Base-by-base conservation (phyloP, 768 basidiomycete species). In the Trametopsis cervina region DNA sequence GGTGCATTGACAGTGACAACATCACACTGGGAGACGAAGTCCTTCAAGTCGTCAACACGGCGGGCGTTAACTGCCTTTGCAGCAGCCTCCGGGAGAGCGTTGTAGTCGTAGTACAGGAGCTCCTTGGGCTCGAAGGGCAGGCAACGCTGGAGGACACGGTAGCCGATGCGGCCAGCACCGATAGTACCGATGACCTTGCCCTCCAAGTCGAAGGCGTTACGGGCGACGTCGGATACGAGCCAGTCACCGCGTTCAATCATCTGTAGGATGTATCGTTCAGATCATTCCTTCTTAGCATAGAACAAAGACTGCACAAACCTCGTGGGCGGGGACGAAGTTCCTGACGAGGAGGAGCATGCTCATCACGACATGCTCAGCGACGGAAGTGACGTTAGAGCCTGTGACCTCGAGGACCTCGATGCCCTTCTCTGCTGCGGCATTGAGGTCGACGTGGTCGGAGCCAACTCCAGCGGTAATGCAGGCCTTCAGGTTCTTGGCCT, bases 101-200 rank as follows among this genome's bases (percentile, higher is more conserved):
- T 72, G 60, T 91, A 90, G 67, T 92, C 90, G 62, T 81, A 94
- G 73, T 92, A 94, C 51, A 94, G 67, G 29, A 94, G 77, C 60
- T 94, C 89, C 66, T 91, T 92, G 76, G 78, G 81, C 68, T 91
- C 76, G 70, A 96, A 95, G 4, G 88, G 86, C 25, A 77, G 57
- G 40, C 90, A 70, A 48, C 88, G 81, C 63, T 89, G 81, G 40
- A 91, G 72, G 25, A 90, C 88, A 60, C 88, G 81, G 73, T 89
- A 91, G 6, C 92, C 92, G 61, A 93, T 93, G 47, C 81, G 70
- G 23, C 81, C 81, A 71, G 73, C 49, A 47, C 89, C 91, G 51
- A 96, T 89, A 38, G 92, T 93, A 13, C 91, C 92, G 46, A 94
- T 81, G 46, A 91, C 85, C 69, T 94, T 96, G 62, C 76, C 80